Base-by-base conservation (phyloP, 345 rosid species). In the Hibiscus mutabilis region DNA sequence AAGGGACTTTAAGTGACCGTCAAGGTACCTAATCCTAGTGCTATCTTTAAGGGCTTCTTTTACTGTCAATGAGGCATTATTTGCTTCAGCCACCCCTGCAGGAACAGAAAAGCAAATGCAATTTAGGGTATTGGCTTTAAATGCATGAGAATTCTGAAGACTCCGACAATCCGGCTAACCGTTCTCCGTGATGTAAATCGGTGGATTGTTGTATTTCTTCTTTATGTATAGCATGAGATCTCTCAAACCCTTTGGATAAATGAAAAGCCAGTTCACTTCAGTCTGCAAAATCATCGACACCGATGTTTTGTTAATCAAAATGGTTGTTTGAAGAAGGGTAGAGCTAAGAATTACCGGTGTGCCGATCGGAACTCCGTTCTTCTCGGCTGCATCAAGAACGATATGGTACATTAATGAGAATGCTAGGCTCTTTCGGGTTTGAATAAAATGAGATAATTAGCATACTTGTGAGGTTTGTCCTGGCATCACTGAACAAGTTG, bases 131-230 rank as follows among this genome's bases (percentile, higher is more conserved):
- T 49, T 47, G 15, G 19, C 4, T 49, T 49, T 40, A 67, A 67
- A 47, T 25, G 42, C 70, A 49, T 24, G 40, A 25, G 16, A 47
- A 47, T 0, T 3, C 2, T 8, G 3, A 44, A 25, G 37, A 22
- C 15, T 3, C 8, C 0, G 16, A 6, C 31, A 11, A 11, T 19
- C 31, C 13, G 52, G 52, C 60, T 60, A 76, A 83, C 86, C 85
- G 75, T 85, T 85, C 29, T 85, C 89, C 11, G 85, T 79, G 15
- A 83, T 69, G 64, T 72, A 81, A 67, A 85, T 68, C 24, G 81
- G 73, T 0, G 78, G 82, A 29, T 67, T 70, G 15, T 72, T 61
- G 40, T 82, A 82, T 21, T 71, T 79, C 29, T 65, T 68, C 47
- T 49, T 73, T 27, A 75, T n/a, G 60, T 82, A 46, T 18, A 62